Evolutionary conservation across 768 basidiomycete genomes (phyloP), one percentile per base, ranked within the genome.

Genomic region (Rubroboletus pulcherrimus): DNA sequence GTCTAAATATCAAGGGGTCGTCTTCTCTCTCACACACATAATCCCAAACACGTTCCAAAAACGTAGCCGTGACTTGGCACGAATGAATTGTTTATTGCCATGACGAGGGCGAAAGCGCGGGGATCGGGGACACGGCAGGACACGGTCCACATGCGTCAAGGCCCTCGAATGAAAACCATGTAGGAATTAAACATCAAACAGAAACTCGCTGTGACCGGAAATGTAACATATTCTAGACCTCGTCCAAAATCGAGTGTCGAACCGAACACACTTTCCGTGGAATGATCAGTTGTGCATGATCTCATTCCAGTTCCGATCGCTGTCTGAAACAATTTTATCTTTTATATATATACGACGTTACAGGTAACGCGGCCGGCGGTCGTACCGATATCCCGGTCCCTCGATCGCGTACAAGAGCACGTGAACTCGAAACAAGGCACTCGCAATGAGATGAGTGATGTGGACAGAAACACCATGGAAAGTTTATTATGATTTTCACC

Each of bases 401-500:
- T 41, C 47, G 51, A 39, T 45, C 48, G 29, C 17, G 15, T 34
- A 10, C 33, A n/a, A 4, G 12, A 0, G 40, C 48, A 38, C 37
- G 37, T 31, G 51, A 42, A 54, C 46, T 31, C 39, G 52, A 63
- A 54, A 59, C 58, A 24, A 30, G 26, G 26, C 33, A 30, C 34
- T 30, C 34, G 38, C 26, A 31, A 24, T 14, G 40, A n/a, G 21
- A 24, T 10, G 49, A 44, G 40, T 43, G 55, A 53, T 34, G 50
- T 50, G 19, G 47, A 51, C 49, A 44, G 60, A 37, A 15, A 42
- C 26, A 15, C 21, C 11, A 17, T 14, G 1, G 17, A 7, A 35
- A 21, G 19, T n/a, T 50, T 42, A 68, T 66, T 68, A 66, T 56
- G 48, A 51, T 45, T 40, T 55, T 47, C 47, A 53, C 37, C 11